phyloP scores from a whole-genome alignment of 2,329 filamentous ascomycete species.

The Ceratocystis eucalypticola region DNA sequence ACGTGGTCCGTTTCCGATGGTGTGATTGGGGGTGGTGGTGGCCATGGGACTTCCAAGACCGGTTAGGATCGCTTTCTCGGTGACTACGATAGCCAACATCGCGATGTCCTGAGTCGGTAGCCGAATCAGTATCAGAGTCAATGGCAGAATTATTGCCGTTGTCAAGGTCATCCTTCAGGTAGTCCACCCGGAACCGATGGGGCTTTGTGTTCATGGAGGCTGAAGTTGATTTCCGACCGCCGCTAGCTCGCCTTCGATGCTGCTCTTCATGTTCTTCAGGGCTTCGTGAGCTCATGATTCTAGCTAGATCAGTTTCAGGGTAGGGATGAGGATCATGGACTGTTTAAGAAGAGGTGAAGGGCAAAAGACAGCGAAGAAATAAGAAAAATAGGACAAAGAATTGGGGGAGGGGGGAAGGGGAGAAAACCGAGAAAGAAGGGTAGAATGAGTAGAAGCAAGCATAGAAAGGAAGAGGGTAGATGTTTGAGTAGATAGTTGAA shows the following conservation, averaged over 20 bases:
- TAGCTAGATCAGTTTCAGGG: background rate
- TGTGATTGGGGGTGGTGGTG: background rate
- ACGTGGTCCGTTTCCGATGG: constrained; percentile 10
- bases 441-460: background rate
- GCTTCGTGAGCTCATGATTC: constrained; percentile 12
- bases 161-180: constrained; percentile 8
- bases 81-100: background rate
- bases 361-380: background rate
- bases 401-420: background rate
- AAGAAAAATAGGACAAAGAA: background rate
- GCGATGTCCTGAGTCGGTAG: background rate
- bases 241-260: constrained; percentile 4
- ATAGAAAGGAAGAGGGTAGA: background rate
- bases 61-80: background rate
- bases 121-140: constrained; percentile 4
- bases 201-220: background rate
- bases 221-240: constrained; percentile 4
- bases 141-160: constrained; percentile 4
- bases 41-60: background rate
- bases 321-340: background rate
- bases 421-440: background rate
- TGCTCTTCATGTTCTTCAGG: constrained; percentile 10
- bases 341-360: background rate
- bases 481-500: background rate
- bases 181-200: background rate